Evolutionary conservation across 805 yeast species (phyloP).

Genomic region (Teunomyces barrocoloradensis): DNA sequence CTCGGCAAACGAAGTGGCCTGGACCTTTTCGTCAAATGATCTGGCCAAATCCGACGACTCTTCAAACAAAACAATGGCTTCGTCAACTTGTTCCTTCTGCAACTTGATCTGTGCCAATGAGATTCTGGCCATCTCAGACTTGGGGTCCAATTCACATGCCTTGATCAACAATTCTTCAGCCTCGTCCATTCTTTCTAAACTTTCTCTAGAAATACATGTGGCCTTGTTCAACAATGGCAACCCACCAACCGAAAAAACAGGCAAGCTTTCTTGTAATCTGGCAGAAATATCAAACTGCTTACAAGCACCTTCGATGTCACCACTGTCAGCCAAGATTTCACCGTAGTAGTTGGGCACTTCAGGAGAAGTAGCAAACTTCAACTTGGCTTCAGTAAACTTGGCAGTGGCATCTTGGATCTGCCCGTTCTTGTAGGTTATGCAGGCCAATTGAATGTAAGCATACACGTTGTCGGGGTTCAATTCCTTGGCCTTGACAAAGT

Average conservation of each 20-base stretch:
- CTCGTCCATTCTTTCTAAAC: slow-evolving; percentile 45
- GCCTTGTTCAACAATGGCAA: slow-evolving; percentile 91
- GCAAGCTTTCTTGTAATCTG: slow-evolving; percentile 70
- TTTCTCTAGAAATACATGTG: slow-evolving; percentile 58
- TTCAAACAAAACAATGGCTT: slow-evolving; percentile 79
- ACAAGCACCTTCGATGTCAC: slow-evolving; percentile 67
- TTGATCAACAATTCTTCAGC: slow-evolving; percentile 65
- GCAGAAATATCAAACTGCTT: slow-evolving; percentile 85
- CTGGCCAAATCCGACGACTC: slow-evolving; percentile 81
- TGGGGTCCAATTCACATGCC: slow-evolving; percentile 83
- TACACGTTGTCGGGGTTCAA: slow-evolving; percentile 74
- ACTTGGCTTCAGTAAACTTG: slow-evolving; percentile 65
- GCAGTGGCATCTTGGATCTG: slow-evolving; percentile 57
- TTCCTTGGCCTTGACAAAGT: slow-evolving; percentile 74
- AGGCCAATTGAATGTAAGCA: slow-evolving; percentile 89
- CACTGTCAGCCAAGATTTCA: slow-evolving; percentile 83
- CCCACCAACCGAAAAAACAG: slow-evolving; percentile 77
- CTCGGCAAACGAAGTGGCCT: slow-evolving; percentile 87
- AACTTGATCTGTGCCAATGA: slow-evolving; percentile 89
- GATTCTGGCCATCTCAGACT: slow-evolving; percentile 82
- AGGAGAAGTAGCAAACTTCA: slow-evolving; percentile 79
- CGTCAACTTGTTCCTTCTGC: slow-evolving; percentile 77
- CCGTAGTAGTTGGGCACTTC: slow-evolving; percentile 96
- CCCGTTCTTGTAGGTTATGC: slow-evolving; percentile 81
- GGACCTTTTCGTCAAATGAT: slow-evolving; percentile 80